Evolutionary conservation across 2,329 filamentous ascomycete genomes (phyloP).

Genomic region (Metarhizium rileyi): DNA sequence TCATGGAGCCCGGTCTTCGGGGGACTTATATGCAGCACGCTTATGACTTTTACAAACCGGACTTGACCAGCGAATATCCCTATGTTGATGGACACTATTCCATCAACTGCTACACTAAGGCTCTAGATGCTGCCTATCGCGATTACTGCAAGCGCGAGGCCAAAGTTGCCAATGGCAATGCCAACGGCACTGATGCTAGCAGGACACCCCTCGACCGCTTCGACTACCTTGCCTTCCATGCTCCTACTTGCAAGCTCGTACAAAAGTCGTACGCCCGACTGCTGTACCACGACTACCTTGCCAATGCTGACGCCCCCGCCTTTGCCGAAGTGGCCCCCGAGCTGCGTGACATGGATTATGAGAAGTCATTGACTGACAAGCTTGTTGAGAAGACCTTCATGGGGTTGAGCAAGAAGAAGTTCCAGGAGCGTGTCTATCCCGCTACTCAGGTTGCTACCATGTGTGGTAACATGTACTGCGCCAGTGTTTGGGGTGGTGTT

Average conservation of each 20-base stretch:
- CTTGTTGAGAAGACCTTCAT: constrained; percentile 81
- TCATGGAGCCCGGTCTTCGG: constrained; percentile 68
- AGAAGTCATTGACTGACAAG: constrained; percentile 72
- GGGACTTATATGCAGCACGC: constrained; percentile 74
- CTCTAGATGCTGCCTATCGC: constrained; percentile 72
- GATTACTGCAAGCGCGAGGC: constrained; percentile 69
- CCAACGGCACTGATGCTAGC: constrained; percentile 32
- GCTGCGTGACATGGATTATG: constrained; percentile 68
- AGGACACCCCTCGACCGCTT: constrained; percentile 69
- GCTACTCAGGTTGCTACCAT: constrained; percentile 67
- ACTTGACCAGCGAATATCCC: constrained; percentile 78
- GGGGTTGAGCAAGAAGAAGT: constrained; percentile 73
- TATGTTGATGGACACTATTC: constrained; percentile 80
- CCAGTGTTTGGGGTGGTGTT: constrained; percentile 67
- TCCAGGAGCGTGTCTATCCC: constrained; percentile 66
- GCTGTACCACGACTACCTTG: constrained; percentile 77
- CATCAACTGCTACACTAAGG: constrained; percentile 70
- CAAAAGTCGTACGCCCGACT: constrained; percentile 77
- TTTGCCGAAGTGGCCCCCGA: constrained; percentile 71
- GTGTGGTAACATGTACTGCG: constrained; percentile 61
- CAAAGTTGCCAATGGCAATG: constrained; percentile 41
- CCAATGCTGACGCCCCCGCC: constrained; percentile 53
- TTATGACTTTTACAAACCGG: constrained; percentile 88
- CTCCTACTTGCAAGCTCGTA: constrained; percentile 80
- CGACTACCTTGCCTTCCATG: constrained; percentile 75